phyloP scores from a whole-genome alignment of 2,329 filamentous ascomycete genomes.

The Phyllosticta ampelicida region DNA sequence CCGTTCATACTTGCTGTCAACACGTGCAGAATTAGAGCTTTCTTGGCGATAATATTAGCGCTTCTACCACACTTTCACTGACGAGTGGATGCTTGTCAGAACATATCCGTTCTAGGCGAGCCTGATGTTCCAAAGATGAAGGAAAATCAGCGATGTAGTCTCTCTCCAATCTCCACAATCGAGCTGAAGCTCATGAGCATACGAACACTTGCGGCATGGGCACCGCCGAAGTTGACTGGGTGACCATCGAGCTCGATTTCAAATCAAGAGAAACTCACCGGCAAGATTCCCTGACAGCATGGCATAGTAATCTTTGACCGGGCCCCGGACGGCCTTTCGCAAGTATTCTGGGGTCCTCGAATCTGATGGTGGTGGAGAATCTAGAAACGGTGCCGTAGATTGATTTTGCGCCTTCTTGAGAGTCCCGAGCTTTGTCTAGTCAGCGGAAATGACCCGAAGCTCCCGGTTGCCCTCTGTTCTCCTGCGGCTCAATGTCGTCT shows the following conservation, averaged over 20 bases:
- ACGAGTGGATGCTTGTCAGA: no score
- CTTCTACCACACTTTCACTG: no score
- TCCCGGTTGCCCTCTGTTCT: neutral
- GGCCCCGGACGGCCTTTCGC: neutral
- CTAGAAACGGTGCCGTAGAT: neutral
- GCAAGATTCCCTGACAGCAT: no score
- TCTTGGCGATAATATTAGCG: no score
- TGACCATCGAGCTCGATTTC: neutral
- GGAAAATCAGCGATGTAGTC: neutral
- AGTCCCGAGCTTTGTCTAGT: neutral
- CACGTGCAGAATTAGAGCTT: no score
- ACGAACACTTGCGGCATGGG: neutral
- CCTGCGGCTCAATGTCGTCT: neutral
- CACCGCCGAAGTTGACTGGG: neutral
- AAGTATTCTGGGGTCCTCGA: neutral
- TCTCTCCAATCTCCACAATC: neutral
- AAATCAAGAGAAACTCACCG: neutral
- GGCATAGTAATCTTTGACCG: neutral
- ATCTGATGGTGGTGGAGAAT: neutral
- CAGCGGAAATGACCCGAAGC: neutral
- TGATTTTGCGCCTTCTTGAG: neutral
- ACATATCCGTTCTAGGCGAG: no score
- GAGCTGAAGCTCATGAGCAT: neutral
- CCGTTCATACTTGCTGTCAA: no score
- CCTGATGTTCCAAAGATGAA: neutral